Conservation (phyloP, 306 rosid genomes). For the Medicago ruthenica region DNA sequence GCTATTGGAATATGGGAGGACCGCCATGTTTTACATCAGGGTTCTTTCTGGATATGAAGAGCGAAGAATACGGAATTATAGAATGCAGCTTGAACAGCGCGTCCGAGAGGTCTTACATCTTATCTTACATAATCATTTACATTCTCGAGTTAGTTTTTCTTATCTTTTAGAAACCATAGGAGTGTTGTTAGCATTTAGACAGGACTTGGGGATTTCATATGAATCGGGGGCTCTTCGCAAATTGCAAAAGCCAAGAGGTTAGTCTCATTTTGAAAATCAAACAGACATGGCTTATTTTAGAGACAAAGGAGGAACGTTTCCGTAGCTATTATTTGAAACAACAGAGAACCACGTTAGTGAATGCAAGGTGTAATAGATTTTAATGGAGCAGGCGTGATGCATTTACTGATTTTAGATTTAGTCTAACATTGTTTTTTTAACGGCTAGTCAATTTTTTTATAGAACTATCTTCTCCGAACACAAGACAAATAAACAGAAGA, state of each 20-base stretch:
- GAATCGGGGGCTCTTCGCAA: constrained; percentile 19
- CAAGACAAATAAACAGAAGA: no score
- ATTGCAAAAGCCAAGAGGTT: constrained; percentile 18
- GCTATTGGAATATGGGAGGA: constrained; percentile 64
- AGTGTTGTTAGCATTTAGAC: background rate
- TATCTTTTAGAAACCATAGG: constrained; percentile 26
- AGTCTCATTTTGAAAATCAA: constrained; percentile 35
- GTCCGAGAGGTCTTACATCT: constrained; percentile 46
- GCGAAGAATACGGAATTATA: constrained; percentile 72
- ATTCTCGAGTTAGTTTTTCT: constrained; percentile 18
- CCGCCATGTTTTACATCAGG: constrained; percentile 67
- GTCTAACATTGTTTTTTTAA: background rate
- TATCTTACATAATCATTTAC: constrained; percentile 13
- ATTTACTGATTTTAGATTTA: background rate
- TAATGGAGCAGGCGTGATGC: background rate
- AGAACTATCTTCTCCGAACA: no score
- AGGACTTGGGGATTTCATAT: constrained; percentile 28
- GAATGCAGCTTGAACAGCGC: constrained; percentile 65
- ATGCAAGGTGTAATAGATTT: constrained; percentile 21
- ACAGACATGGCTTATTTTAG: background rate
- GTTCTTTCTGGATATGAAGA: constrained; percentile 94
- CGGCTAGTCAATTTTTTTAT: no score
- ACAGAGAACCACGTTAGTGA: constrained; percentile 7
- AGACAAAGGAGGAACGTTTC: constrained; percentile 5
- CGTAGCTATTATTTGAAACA: constrained; percentile 21